These are phyloP conservation scores for Periglandula ipomoeae DNA, from an alignment of 2,329 filamentous ascomycete species.

Conservation along the genomic window DNA sequence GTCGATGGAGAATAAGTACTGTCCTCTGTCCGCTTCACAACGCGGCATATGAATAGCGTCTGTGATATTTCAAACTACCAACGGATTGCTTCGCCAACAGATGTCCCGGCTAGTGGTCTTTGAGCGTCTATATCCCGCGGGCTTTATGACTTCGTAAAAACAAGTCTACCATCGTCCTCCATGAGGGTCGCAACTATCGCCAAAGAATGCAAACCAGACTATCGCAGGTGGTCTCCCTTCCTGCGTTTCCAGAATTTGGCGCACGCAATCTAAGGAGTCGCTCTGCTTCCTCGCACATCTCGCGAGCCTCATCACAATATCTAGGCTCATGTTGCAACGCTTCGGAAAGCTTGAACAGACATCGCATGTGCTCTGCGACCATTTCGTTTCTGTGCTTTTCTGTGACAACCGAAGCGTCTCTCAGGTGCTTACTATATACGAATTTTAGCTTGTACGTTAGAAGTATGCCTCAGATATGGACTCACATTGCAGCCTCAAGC, in stretches of 20 bases:
- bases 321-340: neutral
- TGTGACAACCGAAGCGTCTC: slow-evolving; percentile 7
- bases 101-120: too few relatives aligned
- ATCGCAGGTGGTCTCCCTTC: neutral
- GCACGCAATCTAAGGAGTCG: neutral
- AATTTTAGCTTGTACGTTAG: neutral
- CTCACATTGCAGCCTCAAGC: slow-evolving; percentile 9
- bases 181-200: neutral
- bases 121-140: too few relatives aligned
- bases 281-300: neutral
- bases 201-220: neutral
- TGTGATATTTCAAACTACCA: too few relatives aligned
- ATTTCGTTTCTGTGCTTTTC: slow-evolving; percentile 3
- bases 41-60: too few relatives aligned
- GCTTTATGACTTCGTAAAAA: too few relatives aligned
- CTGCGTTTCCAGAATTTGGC: neutral
- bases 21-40: too few relatives aligned
- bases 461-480: neutral
- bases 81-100: too few relatives aligned
- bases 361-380: slow-evolving; percentile 7
- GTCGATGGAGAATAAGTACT: too few relatives aligned
- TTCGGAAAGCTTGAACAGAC: slow-evolving; percentile 10
- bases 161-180: too few relatives aligned
- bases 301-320: neutral
- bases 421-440: slow-evolving; percentile 9